phyloP scores from a whole-genome alignment of 2,329 filamentous ascomycete genomes.

The Pezicula neosporulosa region DNA sequence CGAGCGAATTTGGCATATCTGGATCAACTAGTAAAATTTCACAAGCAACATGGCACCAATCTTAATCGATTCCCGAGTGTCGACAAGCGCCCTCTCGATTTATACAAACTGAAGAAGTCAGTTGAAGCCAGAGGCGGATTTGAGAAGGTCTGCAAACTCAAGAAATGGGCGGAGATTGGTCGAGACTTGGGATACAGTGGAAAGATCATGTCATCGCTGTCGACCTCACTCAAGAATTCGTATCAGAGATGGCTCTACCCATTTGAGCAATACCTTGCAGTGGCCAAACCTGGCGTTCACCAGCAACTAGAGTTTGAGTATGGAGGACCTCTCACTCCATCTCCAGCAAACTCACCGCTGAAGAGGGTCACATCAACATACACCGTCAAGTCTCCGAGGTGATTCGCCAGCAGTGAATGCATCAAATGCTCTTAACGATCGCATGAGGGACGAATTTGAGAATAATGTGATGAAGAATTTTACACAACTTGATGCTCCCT shows the following conservation, averaged over 20 bases:
- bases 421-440: constrained; percentile 54
- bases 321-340: constrained; percentile 82
- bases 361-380: constrained; percentile 61
- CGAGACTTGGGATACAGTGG: constrained; percentile 95
- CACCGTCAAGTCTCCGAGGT: constrained; percentile 52
- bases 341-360: constrained; percentile 71
- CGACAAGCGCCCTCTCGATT: constrained; percentile 92
- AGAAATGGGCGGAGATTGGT: constrained; percentile 99
- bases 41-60: constrained; percentile 93
- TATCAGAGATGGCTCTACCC: constrained; percentile 96
- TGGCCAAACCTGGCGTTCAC: constrained; percentile 94
- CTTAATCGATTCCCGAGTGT: constrained; percentile 93
- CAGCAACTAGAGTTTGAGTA: constrained; percentile 92
- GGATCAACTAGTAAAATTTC: constrained; percentile 91
- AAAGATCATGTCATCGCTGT: constrained; percentile 99
- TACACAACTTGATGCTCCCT: constrained; percentile 26
- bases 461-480: constrained; percentile 28
- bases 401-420: constrained; percentile 66
- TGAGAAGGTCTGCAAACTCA: constrained; percentile 92
- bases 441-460: constrained; percentile 35
- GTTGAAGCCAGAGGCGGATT: constrained; percentile 94
- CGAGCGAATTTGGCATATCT: constrained; percentile 95
- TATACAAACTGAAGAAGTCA: constrained; percentile 95
- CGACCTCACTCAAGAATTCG: constrained; percentile 96
- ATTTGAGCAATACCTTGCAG: constrained; percentile 89